Conservation (phyloP, 2,329 filamentous ascomycete genomes). For the Chrysoporthe puriensis region DNA sequence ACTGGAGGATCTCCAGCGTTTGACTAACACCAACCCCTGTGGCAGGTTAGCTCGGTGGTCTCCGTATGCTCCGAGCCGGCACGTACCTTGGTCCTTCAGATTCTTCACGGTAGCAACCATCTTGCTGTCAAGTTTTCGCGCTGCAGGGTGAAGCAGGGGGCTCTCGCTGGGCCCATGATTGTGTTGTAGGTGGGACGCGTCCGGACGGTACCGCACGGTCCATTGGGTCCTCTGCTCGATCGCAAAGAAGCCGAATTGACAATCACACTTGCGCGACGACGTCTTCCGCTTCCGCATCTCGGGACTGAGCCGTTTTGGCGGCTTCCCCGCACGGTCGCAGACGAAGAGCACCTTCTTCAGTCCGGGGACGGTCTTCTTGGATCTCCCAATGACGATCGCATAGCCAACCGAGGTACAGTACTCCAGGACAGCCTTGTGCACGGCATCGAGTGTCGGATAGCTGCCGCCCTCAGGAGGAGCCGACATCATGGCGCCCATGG, state of each 20-base stretch:
- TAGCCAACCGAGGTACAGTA: conserved; percentile 71
- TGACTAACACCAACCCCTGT: conserved; percentile 66
- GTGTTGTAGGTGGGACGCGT: conserved; percentile 60
- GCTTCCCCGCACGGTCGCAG: conserved; percentile 67
- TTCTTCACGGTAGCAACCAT: conserved; percentile 70
- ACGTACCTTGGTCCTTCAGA: conserved; percentile 67
- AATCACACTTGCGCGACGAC: conserved; percentile 70
- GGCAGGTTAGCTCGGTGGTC: conserved; percentile 38
- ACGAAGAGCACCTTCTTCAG: conserved; percentile 71
- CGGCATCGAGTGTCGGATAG: conserved; percentile 65
- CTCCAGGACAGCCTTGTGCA: conserved; percentile 66
- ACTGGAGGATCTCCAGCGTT: conserved; percentile 68
- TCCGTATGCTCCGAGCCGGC: conserved; percentile 14
- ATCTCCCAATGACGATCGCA: conserved; percentile 69
- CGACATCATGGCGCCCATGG: conserved; percentile 64
- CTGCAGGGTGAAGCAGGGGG: conserved; percentile 67
- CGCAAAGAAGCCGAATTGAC: conserved; percentile 71
- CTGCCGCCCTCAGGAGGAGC: conserved; percentile 66
- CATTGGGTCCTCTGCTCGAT: conserved; percentile 70
- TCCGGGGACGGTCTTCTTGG: conserved; percentile 69
- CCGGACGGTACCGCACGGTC: conserved; percentile 67
- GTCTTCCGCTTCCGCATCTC: conserved; percentile 68
- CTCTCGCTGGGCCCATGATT: conserved; percentile 70
- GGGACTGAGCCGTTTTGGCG: conserved; percentile 63
- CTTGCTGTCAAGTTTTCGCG: conserved; percentile 67